Conservation (phyloP, 2,329 filamentous ascomycete species). For the Epichloe gansuensis region DNA sequence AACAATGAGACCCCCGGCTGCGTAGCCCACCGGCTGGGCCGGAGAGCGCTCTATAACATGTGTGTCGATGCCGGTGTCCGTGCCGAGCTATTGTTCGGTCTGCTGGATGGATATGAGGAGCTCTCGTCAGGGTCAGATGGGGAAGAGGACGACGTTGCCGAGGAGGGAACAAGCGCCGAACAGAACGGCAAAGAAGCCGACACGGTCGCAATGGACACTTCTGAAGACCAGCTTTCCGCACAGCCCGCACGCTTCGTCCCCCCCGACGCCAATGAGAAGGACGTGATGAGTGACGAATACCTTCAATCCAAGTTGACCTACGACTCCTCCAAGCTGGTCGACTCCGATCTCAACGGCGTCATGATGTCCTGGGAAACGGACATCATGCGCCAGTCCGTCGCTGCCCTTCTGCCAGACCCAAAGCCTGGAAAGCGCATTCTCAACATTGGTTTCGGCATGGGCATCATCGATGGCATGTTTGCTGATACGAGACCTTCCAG, state of each 20-base stretch:
- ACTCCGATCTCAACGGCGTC: conserved; percentile 65
- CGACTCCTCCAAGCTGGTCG: conserved; percentile 53
- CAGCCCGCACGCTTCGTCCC: conserved; percentile 15
- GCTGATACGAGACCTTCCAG: conserved; percentile 50
- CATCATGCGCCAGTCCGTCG: conserved; percentile 70
- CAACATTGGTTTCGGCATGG: conserved; percentile 86
- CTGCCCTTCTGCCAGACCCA: conserved; percentile 41
- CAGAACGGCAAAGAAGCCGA: conserved; percentile 17
- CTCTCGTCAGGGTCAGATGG: conserved; percentile 45
- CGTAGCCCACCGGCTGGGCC: conserved; percentile 57
- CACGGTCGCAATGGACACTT: conserved; percentile 14
- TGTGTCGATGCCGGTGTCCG: conserved; percentile 84
- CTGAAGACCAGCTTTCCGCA: conserved; percentile 14
- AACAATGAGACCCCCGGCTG: conserved; percentile 88
- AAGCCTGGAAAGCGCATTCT: conserved; percentile 52
- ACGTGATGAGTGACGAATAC: conserved; percentile 53
- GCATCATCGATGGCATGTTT: conserved; percentile 71
- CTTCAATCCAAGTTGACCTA: conserved; percentile 55
- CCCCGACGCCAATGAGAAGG: conserved; percentile 25
- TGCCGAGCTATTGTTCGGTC: conserved; percentile 72
- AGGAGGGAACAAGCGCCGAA: conserved; percentile 14
- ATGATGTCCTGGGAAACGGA: conserved; percentile 91
- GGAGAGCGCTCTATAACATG: conserved; percentile 60
- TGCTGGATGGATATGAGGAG: conserved; percentile 70
- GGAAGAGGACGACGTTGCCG: conserved; percentile 33